Evolutionary conservation across 495 filamentous ascomycete species (phyloP).

Genomic region (Annulohypoxylon moriforme): DNA sequence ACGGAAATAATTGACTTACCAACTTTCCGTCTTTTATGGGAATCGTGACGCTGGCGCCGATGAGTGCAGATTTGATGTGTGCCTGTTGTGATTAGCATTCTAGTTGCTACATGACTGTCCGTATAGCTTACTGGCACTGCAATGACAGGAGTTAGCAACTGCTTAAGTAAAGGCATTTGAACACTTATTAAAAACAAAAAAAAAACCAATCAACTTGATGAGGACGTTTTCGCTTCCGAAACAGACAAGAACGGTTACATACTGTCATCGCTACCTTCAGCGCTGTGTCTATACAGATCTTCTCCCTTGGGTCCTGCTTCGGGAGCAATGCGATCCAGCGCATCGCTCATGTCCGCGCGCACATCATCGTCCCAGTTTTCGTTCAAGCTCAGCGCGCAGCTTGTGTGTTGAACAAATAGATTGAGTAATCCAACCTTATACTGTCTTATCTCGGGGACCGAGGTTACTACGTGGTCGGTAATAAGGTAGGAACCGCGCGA

Average conservation of each 20-base stretch:
- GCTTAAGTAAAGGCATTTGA: not conserved
- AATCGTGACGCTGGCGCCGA: conserved; percentile 88
- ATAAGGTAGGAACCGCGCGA: conserved; percentile 90
- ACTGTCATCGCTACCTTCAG: conserved; percentile 88
- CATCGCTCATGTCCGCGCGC: conserved; percentile 89
- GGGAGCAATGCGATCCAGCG: conserved; percentile 87
- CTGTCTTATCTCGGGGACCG: conserved; percentile 77
- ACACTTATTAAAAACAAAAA: no score
- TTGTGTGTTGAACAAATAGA: conserved; percentile 92
- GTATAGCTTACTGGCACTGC: conserved; percentile 68
- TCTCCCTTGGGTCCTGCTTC: conserved; percentile 71
- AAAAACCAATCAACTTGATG: not conserved
- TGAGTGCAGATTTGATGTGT: conserved; percentile 89
- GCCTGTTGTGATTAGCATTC: conserved; percentile 61
- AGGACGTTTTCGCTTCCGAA: not conserved
- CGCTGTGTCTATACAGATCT: conserved; percentile 87
- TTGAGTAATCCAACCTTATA: conserved; percentile 91
- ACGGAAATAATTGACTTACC: conserved; percentile 57
- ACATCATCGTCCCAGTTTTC: conserved; percentile 81
- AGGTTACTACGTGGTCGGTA: conserved; percentile 73
- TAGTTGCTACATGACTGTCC: not conserved
- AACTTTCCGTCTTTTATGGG: conserved; percentile 89
- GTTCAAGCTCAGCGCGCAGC: conserved; percentile 85
- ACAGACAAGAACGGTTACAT: not conserved
- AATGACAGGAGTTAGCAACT: not conserved